These are phyloP conservation scores for Polytrichum commune DNA, from an alignment of 225 moss, liverwort and hornwort species.

Conservation along the genomic window DNA sequence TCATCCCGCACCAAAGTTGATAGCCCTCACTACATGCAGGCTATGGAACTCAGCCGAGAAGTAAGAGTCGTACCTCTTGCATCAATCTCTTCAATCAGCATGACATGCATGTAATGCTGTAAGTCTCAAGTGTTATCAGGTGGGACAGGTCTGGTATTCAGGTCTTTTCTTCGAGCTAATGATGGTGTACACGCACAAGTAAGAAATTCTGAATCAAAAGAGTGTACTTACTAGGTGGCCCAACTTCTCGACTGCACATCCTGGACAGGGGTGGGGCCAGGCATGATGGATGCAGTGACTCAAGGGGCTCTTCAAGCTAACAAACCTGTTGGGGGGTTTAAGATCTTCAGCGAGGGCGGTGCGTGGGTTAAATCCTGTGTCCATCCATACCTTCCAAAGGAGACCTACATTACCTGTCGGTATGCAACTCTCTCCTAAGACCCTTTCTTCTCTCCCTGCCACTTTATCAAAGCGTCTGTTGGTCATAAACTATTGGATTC, in stretches of 20 bases:
- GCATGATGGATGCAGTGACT: constrained; percentile 49
- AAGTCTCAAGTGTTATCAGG: neutral
- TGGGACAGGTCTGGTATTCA: neutral
- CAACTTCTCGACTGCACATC: constrained; percentile 56
- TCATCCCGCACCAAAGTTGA: constrained; percentile 24
- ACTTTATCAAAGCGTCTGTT: too few relatives aligned
- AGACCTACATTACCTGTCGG: constrained; percentile 38
- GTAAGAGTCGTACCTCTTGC: constrained; percentile 22
- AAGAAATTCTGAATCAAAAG: constrained; percentile 1
- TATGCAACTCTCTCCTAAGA: constrained; percentile 8
- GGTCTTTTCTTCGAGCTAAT: neutral
- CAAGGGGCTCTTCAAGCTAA: constrained; percentile 37
- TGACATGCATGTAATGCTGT: too few relatives aligned
- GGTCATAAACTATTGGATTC: too few relatives aligned
- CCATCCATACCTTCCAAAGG: constrained; percentile 35
- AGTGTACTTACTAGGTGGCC: constrained; percentile 31
- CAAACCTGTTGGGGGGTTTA: constrained; percentile 35
- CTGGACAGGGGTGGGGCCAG: constrained; percentile 45
- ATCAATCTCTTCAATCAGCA: neutral
- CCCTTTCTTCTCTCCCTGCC: neutral
- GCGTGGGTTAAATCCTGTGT: constrained; percentile 25
- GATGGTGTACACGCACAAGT: neutral
- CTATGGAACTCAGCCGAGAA: constrained; percentile 43
- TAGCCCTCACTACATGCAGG: constrained; percentile 36
- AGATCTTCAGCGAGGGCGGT: constrained; percentile 26